Evolutionary conservation across 768 basidiomycete genomes (phyloP), one percentile per base, ranked within the genome.

Genomic region (Lactarius psammicola): DNA sequence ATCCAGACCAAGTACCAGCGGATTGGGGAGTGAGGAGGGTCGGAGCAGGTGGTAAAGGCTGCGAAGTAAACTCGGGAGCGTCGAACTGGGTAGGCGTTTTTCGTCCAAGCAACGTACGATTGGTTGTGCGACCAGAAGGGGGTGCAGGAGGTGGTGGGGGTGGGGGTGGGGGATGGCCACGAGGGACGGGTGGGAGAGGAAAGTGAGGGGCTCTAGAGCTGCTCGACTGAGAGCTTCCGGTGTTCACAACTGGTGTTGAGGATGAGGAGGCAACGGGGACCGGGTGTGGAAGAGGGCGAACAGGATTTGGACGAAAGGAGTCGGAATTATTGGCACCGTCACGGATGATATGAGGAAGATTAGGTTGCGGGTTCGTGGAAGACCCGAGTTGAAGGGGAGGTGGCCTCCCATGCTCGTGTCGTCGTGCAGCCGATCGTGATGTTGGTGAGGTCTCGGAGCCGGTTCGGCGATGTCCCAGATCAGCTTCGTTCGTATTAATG

Each of bases 371-470:
- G 13, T 80, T 74, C 65, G 81, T 81, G 0, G 81, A 80, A 20
- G 84, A 56, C 10, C 62, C 81, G 11, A 96, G 80, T 69, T 89
- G 85, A n/a, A 96, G 78, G 0, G 94, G 94, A 0, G 94, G 89
- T 4, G 94, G 94, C 66, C 94, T 79, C 46, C 80, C 82, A 59
- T 78, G 83, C 69, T 89, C 85, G 76, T 75, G 18, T 63, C 73
- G 31, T 62, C 68, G 74, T 75, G 60, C 74, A 66, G 55, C 75
- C 68, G 71, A 31, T 73, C 75, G 54, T 58, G 62, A 36, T 36
- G 64, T 59, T 62, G 71, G 34, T 46, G 71, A 60, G 65, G 73
- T 31, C 0, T 44, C 23, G 9, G 69, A 70, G n/a, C 60, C 55
- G 28, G 63, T 36, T 62, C 63, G 68, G 64, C 75, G 55, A 63